These are phyloP conservation scores for Sarocladium strictum DNA, from an alignment of 2,329 filamentous ascomycete species.

Conservation along the genomic window DNA sequence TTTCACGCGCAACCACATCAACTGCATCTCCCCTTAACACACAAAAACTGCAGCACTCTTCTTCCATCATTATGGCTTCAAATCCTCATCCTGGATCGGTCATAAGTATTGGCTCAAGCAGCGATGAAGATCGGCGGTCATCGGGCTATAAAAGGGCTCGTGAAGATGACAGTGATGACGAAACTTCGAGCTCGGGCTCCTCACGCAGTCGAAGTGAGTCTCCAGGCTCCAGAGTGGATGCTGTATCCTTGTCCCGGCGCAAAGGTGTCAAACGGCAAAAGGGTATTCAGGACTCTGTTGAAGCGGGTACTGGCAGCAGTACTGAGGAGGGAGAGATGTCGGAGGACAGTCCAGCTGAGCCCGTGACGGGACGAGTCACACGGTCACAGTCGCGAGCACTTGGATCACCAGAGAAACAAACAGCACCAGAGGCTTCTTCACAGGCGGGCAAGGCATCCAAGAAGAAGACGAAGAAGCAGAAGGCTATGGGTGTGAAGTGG, in stretches of 20 bases:
- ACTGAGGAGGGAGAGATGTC: conserved; percentile 30
- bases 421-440: neutral
- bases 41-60: neutral
- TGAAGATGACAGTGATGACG: conserved; percentile 15
- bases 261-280: conserved; percentile 10
- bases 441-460: neutral
- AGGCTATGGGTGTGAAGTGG: neutral
- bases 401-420: conserved; percentile 6
- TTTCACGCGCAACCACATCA: neutral
- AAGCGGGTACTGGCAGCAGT: conserved; percentile 10
- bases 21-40: neutral
- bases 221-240: conserved; percentile 1
- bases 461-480: conserved; percentile 4
- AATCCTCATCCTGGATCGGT: conserved; percentile 15
- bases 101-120: conserved; percentile 19
- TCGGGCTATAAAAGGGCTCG: conserved; percentile 22
- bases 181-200: conserved; percentile 11
- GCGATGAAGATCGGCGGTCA: conserved; percentile 17
- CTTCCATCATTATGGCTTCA: conserved; percentile 14
- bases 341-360: conserved; percentile 13
- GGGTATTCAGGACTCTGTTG: neutral
- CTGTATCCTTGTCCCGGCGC: conserved; percentile 11
- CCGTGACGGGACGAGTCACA: neutral
- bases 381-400: neutral
- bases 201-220: conserved; percentile 5